A percentile compares a stretch with the other conserved stretches of the same genome.
These are phyloP conservation scores for Fusarium annulatum DNA, from an alignment of 2,329 filamentous ascomycete genomes.

Conservation along the genomic window DNA sequence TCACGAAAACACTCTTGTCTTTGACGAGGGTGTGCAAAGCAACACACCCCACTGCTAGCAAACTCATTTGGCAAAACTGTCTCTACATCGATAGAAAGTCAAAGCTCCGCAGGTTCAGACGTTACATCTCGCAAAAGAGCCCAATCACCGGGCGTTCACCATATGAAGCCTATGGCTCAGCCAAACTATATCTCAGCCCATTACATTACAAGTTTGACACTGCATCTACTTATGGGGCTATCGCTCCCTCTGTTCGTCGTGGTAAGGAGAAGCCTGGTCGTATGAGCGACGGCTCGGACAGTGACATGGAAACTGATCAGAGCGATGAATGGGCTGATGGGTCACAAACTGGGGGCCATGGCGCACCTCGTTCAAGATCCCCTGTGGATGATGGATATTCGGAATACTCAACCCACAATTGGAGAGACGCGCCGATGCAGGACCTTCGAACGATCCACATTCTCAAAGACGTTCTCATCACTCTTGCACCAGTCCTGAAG, in stretches of 20 bases:
- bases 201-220: not conserved
- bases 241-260: rapidly evolving
- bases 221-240: rapidly evolving
- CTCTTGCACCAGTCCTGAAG: constrained; percentile 23
- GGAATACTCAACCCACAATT: not conserved
- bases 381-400: not conserved
- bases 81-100: constrained; percentile 16
- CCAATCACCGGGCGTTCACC: not conserved
- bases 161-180: not conserved
- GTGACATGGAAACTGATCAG: no score
- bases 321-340: not conserved
- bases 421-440: not conserved
- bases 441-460: not conserved
- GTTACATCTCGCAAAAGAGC: not conserved
- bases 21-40: constrained; percentile 20
- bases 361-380: not conserved
- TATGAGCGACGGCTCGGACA: not conserved
- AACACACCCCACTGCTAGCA: not conserved
- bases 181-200: constrained; percentile 9
- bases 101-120: not conserved
- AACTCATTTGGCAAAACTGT: constrained; percentile 20
- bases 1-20: constrained; percentile 16
- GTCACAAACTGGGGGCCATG: not conserved
- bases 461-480: constrained; percentile 7
- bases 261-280: not conserved